Evolutionary conservation across 1,284 basidiomycete genomes (phyloP), one percentile per base, ranked within the genome.

Genomic region (Sanghuangporus baumii): DNA sequence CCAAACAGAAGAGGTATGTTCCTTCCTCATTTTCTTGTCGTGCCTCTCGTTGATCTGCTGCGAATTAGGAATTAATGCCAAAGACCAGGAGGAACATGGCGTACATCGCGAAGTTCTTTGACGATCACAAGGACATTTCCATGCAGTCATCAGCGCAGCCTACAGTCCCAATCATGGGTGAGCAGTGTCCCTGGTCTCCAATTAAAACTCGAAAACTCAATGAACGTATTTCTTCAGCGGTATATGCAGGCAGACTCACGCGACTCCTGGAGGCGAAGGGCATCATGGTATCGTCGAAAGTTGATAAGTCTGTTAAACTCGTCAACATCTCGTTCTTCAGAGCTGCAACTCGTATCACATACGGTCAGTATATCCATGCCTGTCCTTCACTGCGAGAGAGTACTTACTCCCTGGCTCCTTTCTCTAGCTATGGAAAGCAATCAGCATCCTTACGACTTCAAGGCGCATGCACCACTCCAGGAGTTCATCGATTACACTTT

Each of bases 391-490:
- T 37, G 16, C 20, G 43, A 8, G 5, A 11, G 26, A 12, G 41
- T 43, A 14, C 2, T 43, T 26, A 14, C 31, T 51, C 50, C 6
- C 14, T 14, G 50, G 41, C 41, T 14, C 20, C 7, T 47, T 36
- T 38, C 18, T 55, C n/a, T 18, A 62, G 61, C 55, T 16, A 58
- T 62, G 61, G 57, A 62, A 47, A 62, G 56, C 48, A 62, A 57
- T 47, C 61, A 54, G 8, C 36, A 50, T 43, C 37, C 48, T 14
- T 62, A 62, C n/a, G 20, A 38, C 1, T 52, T 62, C 34, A 59
- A 62, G 31, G 48, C 38, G 18, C 34, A 58, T 36, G 51, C 26
- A n/a, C 48, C 50, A 1, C n/a, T 62, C 6, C 55, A 62, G 26
- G 56, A 38, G 9, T 62, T 51, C 37, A 56, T 62, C 9, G 18